Conservation (phyloP, 495 filamentous ascomycete genomes). For the Penicillium subrubescens region DNA sequence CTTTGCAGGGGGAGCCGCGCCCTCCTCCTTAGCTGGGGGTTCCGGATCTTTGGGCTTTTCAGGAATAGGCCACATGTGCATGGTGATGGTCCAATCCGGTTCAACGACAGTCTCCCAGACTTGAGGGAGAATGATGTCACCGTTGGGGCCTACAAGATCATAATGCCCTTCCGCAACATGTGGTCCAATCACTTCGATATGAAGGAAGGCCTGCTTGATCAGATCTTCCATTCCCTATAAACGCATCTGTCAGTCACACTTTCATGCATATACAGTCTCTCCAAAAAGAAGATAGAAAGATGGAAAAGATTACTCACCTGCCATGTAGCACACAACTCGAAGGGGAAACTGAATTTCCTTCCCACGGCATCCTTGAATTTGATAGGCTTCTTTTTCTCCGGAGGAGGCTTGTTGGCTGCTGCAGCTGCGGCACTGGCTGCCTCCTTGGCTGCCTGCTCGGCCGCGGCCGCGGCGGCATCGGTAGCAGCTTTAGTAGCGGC, state of each 20-base stretch:
- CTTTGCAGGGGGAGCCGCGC: constrained; percentile 27
- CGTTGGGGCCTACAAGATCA: constrained; percentile 79
- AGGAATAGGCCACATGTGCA: constrained; percentile 97
- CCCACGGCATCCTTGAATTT: constrained; percentile 88
- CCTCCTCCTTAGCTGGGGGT: constrained; percentile 32
- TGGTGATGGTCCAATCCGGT: constrained; percentile 86
- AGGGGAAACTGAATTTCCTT: constrained; percentile 85
- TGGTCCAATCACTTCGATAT: constrained; percentile 78
- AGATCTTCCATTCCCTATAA: constrained; percentile 79
- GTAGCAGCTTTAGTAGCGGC: constrained; percentile 15
- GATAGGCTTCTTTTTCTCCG: constrained; percentile 64
- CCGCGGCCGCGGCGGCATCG: constrained; percentile 17
- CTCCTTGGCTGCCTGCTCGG: constrained; percentile 4
- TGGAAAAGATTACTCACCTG: constrained; percentile 54
- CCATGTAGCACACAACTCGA: constrained; percentile 78
- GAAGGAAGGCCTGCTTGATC: constrained; percentile 84
- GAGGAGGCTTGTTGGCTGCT: constrained; percentile 24
- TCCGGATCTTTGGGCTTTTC: constrained; percentile 54
- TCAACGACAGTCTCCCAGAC: constrained; percentile 86
- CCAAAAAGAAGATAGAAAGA: not conserved
- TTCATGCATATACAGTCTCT: not conserved
- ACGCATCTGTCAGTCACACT: constrained; percentile 12
- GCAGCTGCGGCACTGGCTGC: constrained; percentile 3
- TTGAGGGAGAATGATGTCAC: constrained; percentile 84
- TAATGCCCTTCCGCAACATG: constrained; percentile 86